phyloP scores from a whole-genome alignment of 169 alveolate genomes.

The Fabrea salina region DNA sequence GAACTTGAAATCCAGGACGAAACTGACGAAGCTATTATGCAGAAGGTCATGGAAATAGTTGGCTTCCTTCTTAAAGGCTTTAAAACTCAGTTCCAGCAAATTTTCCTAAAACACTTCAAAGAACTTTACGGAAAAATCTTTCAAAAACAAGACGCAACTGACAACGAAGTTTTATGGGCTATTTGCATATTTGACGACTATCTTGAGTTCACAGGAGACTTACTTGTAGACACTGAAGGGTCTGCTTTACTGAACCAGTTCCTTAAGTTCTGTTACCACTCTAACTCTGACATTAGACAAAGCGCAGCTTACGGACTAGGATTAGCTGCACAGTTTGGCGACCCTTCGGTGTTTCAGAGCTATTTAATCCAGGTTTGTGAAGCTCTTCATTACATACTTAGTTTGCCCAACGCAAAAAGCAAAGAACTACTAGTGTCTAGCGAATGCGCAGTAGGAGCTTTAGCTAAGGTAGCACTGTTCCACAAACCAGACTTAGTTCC shows the following conservation, averaged over 20 bases:
- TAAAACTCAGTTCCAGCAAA: neutral
- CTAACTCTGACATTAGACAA: neutral
- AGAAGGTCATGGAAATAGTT: neutral
- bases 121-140: neutral
- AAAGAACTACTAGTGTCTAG: neutral
- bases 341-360: neutral
- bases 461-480: slow-evolving; percentile 21
- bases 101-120: neutral
- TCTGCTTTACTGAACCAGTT: neutral
- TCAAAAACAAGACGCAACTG: slow-evolving; percentile 4
- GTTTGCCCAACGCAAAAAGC: neutral
- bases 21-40: neutral
- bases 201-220: slow-evolving; percentile 18
- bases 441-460: slow-evolving; percentile 18
- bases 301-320: slow-evolving; percentile 21
- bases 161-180: neutral
- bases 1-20: neutral
- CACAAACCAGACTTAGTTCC: neutral
- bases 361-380: neutral
- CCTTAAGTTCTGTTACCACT: neutral
- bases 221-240: neutral
- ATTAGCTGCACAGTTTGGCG: neutral
- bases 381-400: neutral
- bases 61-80: slow-evolving; percentile 18
- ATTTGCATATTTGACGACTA: slow-evolving; percentile 7